Evolutionary conservation across 768 basidiomycete genomes (phyloP).

Genomic region (Phallus indusiatus): DNA sequence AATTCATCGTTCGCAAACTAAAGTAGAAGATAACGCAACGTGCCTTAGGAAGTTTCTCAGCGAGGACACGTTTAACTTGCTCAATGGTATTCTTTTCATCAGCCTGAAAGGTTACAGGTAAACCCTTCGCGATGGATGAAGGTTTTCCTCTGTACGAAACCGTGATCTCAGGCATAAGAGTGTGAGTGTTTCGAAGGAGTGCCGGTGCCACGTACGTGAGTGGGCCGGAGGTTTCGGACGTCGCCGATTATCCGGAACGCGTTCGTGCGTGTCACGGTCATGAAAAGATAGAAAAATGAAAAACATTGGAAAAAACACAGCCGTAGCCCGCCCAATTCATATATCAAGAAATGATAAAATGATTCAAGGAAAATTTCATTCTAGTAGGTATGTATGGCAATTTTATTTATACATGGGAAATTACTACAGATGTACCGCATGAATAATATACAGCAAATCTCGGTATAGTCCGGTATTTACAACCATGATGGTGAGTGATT

Average conservation of each 20-base stretch:
- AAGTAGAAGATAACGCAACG: slow-evolving; percentile 8
- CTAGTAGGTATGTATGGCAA: neutral
- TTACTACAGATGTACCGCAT: neutral
- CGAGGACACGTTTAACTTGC: slow-evolving; percentile 61
- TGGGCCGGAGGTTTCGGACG: neutral
- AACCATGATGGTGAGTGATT: neutral
- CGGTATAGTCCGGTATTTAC: neutral
- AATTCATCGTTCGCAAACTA: slow-evolving; percentile 22
- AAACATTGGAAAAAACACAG: neutral
- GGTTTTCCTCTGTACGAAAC: slow-evolving; percentile 39
- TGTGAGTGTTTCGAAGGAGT: neutral
- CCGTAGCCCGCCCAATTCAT: neutral
- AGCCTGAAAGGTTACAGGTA: slow-evolving; percentile 45
- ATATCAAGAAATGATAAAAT: no score
- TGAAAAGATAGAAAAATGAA: neutral
- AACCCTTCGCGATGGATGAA: slow-evolving; percentile 36
- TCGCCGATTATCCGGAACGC: neutral
- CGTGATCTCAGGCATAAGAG: slow-evolving; percentile 45
- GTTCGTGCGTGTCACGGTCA: neutral
- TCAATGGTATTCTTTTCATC: slow-evolving; percentile 44
- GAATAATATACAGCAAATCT: neutral
- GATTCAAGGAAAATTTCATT: neutral
- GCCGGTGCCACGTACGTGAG: neutral
- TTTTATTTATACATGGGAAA: neutral
- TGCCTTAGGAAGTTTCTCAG: slow-evolving; percentile 44